Percentiles rank a stretch among this genome's conserved stretches.
Conservation (phyloP, 805 yeast species). For the Ogataea angusta region DNA sequence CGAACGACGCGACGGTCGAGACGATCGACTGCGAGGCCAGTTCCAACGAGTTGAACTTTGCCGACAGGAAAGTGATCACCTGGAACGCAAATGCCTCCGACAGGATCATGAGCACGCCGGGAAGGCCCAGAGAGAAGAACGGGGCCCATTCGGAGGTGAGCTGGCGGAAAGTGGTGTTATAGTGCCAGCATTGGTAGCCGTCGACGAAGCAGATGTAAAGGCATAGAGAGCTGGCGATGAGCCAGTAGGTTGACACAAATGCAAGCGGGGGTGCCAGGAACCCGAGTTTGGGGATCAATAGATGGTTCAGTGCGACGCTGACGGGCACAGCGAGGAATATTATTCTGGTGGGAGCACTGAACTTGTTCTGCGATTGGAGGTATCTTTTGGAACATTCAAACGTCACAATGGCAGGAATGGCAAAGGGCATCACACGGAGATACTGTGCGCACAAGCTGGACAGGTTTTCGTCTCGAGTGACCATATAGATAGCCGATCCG, state of each 20-base stretch:
- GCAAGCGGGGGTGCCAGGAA: conserved; percentile 71
- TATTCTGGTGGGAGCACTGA: conserved; percentile 71
- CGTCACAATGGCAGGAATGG: conserved; percentile 64
- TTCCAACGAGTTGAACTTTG: conserved; percentile 44
- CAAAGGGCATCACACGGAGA: conserved; percentile 49
- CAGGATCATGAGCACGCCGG: conserved; percentile 53
- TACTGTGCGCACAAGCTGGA: conserved; percentile 52
- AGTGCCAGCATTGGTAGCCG: conserved; percentile 66
- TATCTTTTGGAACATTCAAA: conserved; percentile 70
- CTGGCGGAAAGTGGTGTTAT: conserved; percentile 18
- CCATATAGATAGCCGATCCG: conserved; percentile 37
- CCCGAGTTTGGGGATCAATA: conserved; percentile 61
- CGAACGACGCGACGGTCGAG: conserved; percentile 45
- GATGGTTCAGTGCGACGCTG: conserved; percentile 55
- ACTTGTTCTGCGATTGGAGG: conserved; percentile 72
- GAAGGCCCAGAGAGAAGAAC: conserved; percentile 45
- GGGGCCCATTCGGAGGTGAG: conserved; percentile 42
- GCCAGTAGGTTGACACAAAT: conserved; percentile 64
- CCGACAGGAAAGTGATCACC: conserved; percentile 47
- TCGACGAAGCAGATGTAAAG: conserved; percentile 54
- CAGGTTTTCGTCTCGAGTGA: conserved; percentile 42
- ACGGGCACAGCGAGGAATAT: conserved; percentile 65
- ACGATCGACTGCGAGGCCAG: conserved; percentile 55
- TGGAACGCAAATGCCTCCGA: conserved; percentile 58
- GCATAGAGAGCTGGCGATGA: conserved; percentile 55